Evolutionary conservation across 192 early-diverging fungal species (phyloP).

Genomic region (Allomyces arbusculus): DNA sequence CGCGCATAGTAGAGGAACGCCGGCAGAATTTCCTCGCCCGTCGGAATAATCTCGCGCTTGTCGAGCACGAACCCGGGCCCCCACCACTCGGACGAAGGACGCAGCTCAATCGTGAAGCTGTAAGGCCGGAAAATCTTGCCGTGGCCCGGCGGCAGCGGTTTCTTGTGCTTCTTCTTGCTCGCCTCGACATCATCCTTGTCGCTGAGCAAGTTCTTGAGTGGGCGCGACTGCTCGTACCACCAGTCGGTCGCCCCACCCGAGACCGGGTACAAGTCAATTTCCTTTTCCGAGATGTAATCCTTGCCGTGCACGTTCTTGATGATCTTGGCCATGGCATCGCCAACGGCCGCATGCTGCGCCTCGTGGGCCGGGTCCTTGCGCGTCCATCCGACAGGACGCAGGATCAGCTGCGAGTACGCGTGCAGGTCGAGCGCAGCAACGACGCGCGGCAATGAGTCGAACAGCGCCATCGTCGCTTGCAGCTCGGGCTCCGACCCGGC

Average conservation of each 20-base stretch:
- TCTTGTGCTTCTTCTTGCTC: not conserved
- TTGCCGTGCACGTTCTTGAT: constrained; percentile 23
- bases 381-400: constrained; percentile 28
- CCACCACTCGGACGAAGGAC: constrained; percentile 17
- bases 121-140: constrained; percentile 17
- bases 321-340: constrained; percentile 14
- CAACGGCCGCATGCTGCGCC: constrained; percentile 14
- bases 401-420: constrained; percentile 32
- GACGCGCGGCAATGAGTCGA: constrained; percentile 18
- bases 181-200: not conserved
- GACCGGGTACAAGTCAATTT: constrained; percentile 31
- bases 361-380: constrained; percentile 1
- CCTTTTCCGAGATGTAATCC: constrained; percentile 18
- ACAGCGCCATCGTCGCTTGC: constrained; percentile 24
- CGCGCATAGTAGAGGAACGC: constrained; percentile 14
- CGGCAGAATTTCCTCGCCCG: constrained; percentile 21
- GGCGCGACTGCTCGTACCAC: constrained; percentile 22
- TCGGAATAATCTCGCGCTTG: constrained; percentile 28
- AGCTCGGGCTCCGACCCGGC: constrained; percentile 22
- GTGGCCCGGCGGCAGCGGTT: constrained; percentile 1
- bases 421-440: constrained; percentile 38
- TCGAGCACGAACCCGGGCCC: constrained; percentile 25
- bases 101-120: constrained; percentile 33
- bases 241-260: constrained; percentile 29
- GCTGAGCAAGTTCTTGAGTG: not conserved